phyloP scores from a whole-genome alignment of 176 grass and related monocot genomes.

The Hsuehochloa calcarea region DNA sequence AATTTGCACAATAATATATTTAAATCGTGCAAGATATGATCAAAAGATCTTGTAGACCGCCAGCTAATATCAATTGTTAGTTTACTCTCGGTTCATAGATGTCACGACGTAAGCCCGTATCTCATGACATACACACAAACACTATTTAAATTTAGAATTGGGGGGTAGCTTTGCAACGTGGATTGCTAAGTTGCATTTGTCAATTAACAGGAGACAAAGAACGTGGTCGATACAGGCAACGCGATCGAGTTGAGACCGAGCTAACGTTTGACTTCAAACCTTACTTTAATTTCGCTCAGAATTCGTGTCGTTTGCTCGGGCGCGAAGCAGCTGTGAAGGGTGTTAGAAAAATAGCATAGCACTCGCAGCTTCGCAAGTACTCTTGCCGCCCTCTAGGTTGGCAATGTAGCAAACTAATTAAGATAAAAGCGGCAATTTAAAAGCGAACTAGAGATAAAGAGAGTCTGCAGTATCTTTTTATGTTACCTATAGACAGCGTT shows the following conservation, averaged over 20 bases:
- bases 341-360: neutral
- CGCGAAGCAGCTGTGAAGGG: neutral
- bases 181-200: neutral
- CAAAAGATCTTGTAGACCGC: neutral
- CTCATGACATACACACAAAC: neutral
- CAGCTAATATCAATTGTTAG: slow-evolving; percentile 3
- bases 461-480: no score
- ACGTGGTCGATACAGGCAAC: neutral
- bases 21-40: neutral
- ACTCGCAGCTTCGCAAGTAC: neutral
- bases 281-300: neutral
- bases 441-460: neutral
- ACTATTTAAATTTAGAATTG: neutral
- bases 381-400: slow-evolving; percentile 13
- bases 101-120: slow-evolving; percentile 3
- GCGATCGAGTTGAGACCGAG: neutral
- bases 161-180: neutral
- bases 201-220: slow-evolving; percentile 30
- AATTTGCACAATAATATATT: neutral
- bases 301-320: neutral
- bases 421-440: neutral
- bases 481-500: no score
- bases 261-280: neutral
- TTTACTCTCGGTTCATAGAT: slow-evolving; percentile 5
- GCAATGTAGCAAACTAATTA: neutral